A percentile compares a stretch with the other conserved stretches of the same genome.
These are phyloP conservation scores for Licmophora abbreviata DNA, from an alignment of 108 stramenopile genomes.

Conservation along the genomic window DNA sequence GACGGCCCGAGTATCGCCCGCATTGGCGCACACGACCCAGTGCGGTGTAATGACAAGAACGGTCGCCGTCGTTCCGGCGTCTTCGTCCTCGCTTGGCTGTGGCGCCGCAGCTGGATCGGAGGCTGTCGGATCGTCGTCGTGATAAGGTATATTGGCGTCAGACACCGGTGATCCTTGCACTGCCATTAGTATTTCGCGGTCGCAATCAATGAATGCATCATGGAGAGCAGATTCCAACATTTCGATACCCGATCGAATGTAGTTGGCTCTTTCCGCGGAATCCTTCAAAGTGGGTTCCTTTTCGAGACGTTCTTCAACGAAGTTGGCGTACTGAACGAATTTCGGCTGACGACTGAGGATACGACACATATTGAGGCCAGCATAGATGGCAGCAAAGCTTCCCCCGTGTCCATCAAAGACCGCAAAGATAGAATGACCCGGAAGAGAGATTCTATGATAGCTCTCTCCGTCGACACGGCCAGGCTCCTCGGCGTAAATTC, in stretches of 20 bases:
- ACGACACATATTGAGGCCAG: conserved; percentile 33
- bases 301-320: conserved; percentile 18
- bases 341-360: conserved; percentile 29
- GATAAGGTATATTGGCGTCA: conserved; percentile 28
- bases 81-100: conserved; percentile 21
- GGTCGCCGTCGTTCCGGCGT: conserved; percentile 85
- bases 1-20: conserved; percentile 90
- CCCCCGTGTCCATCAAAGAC: conserved; percentile 85
- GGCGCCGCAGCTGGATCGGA: neutral
- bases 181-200: conserved; percentile 40
- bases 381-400: conserved; percentile 53
- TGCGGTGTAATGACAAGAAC: conserved; percentile 77
- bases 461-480: too few species aligned
- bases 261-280: conserved; percentile 10
- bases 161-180: conserved; percentile 12
- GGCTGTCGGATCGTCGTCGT: neutral
- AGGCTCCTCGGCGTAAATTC: conserved; percentile 3
- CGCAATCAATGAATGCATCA: conserved; percentile 52
- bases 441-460: conserved; percentile 15
- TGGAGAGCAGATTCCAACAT: conserved; percentile 35
- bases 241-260: conserved; percentile 20
- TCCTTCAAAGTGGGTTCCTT: conserved; percentile 19
- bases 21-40: conserved; percentile 89
- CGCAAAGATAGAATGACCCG: conserved; percentile 56
- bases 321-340: conserved; percentile 39